Base-by-base conservation (phyloP, 2,329 filamentous ascomycete genomes). In the Cryphonectria japonica region DNA sequence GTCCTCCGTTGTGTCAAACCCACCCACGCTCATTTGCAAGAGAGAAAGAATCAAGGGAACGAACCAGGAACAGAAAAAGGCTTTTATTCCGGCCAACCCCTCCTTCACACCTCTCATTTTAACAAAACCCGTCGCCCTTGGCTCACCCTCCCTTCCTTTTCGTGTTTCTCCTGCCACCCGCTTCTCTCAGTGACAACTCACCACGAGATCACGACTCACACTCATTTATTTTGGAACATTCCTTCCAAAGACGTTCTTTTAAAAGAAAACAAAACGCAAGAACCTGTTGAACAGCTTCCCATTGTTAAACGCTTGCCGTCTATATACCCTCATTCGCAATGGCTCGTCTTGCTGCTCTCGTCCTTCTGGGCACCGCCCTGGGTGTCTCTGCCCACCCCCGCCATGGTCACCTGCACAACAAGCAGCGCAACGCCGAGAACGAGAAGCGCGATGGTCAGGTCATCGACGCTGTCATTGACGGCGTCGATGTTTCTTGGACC, bases 331-430 rank as follows among this genome's bases (percentile, higher is more conserved):
- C n/a, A 65, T 65, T 50, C 63, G 37, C 37, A 72, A 72, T 72
- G 71, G 68, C 71, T 52, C 77, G 75, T 71, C 72, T 78, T 43
- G 57, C 75, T n/a, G 72, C 75, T 26, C 68, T 80, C 57, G 71
- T 80, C 60, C 74, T 81, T 46, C 74, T 79, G 61, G 77, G 78
- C 76, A 78, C 76, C 71, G 69, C 79, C 67, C 77, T 77, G 69
- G 79, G 73, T 34, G 61, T 64, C 61, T 64, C 77, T 11, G 80
- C 79, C 22, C 78, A 79, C 74, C 80, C 80, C 3, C 78, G 77
- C 69, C 79, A 80, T 66, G 85, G 74, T 68, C 80, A 80, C 74
- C 68, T 76, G 29, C 80, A 82, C 76, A 78, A 81, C 75, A 79
- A 78, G 69, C 74, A 73, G 50, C 73, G 73, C 68, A 75, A 78